phyloP scores from a whole-genome alignment of 176 grass and related monocot species.

The Chrysopogon serrulatus region DNA sequence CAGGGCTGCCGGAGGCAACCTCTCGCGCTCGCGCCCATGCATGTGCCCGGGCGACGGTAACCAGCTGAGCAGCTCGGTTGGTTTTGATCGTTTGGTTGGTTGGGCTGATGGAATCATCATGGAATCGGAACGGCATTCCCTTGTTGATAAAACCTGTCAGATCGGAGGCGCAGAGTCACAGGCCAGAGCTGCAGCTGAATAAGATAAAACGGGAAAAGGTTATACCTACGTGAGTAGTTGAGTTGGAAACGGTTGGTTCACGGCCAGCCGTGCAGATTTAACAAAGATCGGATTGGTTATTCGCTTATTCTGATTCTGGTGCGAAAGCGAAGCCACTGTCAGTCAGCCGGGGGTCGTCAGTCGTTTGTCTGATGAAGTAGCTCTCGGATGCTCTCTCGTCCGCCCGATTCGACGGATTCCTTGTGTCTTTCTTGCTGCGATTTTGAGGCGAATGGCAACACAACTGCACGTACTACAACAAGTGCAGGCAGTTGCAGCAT shows the following conservation, averaged over 20 bases:
- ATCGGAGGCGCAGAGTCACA: neutral
- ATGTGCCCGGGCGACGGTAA: conserved; percentile 2
- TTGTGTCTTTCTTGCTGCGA: neutral
- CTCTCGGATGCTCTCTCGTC: neutral
- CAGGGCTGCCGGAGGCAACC: neutral
- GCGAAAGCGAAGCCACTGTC: neutral
- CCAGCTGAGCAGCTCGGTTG: neutral
- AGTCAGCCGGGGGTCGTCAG: neutral
- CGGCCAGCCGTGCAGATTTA: conserved; percentile 14
- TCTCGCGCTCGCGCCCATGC: neutral
- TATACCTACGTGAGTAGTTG: neutral
- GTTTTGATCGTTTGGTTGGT: neutral
- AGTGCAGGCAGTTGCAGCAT: neutral
- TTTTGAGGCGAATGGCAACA: neutral
- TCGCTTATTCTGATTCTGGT: neutral
- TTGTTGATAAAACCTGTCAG: conserved; percentile 14
- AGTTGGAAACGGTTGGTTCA: conserved; percentile 26
- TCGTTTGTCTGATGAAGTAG: neutral
- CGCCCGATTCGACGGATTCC: too few species aligned
- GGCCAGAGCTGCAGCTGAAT: neutral
- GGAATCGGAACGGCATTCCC: conserved; percentile 9
- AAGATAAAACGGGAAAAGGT: neutral
- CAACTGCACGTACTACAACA: neutral
- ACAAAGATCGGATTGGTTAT: conserved; percentile 24
- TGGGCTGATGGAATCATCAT: neutral